Base-by-base conservation (phyloP, 768 basidiomycete genomes). In the Boletus pseudopeckii region DNA sequence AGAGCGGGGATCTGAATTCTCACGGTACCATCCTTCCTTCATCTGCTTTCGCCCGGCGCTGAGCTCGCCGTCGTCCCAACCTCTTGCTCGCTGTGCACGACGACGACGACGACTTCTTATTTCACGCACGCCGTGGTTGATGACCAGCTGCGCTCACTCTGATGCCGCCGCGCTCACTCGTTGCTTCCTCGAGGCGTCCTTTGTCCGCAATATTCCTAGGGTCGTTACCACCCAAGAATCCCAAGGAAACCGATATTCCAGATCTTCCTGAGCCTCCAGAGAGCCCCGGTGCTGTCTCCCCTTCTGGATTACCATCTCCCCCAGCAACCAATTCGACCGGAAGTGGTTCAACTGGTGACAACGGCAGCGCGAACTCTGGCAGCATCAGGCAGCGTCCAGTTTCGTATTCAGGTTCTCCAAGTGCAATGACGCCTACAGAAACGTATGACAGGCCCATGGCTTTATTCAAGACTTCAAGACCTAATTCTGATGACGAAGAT, bases 291-390 rank as follows among this genome's bases (percentile, higher is more conserved):
- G 71, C 77, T 33, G 68, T 76, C 53, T 77, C 83, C 5, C 67
- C 76, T 52, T 88, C 87, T 6, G 89, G 90, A 7, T 68, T 92
- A 6, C 90, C 90, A 1, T 90, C 88, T 22, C 90, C 90, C 0
- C 90, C 90, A 40, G 89, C 88, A 26, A 89, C 90, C 18, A 91
- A 90, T 65, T 91, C 89, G 11, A 90, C 88, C 2, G 88, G 86
- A 33, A 90, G 88, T 67, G 86, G 87, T 36, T 88, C 87, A 61
- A 84, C 81, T 5, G 85, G 84, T 40, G 84, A 84, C 70, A 78
- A 78, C 43, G 74, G 69, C 48, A 79, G 75, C 55, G 71, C 68
- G 6, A 67, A 67, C 54, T 68, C 71, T 48, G 76, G 75, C 56
- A 75, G 74, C 61, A 53, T 74, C 55, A 73, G 76, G 57, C 64